Base-by-base conservation (phyloP, 208 protist genomes). In the Trypanosomatidae sp. region DNA sequence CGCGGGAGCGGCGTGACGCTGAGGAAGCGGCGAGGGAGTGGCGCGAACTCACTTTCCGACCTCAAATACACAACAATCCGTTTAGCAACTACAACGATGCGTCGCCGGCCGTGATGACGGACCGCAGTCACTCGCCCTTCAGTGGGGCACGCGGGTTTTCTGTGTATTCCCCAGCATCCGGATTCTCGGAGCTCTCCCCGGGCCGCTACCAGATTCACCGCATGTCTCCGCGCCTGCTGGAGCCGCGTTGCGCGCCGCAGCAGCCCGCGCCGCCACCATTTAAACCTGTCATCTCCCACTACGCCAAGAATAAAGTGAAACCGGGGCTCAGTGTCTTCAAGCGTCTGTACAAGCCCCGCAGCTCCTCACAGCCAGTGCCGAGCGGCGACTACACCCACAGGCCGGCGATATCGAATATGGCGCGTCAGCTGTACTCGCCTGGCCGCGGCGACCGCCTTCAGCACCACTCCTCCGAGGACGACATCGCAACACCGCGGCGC, bases 1-100 rank as follows among this genome's bases (percentile, higher is more conserved):
- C 81, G 17, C 74, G 74, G 22, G 79, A 87, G 71, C 74, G 83
- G 39, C 79, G 87, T 25, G 87, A 95, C 62, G 76, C 69, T 19
- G 81, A 85, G 50, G 84, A 79, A 56, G 74, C 91, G 41, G 81
- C 80, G 30, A 69, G 68, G 28, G 72, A 87, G 52, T 81, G 82
- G 84, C 73, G 65, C 13, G 76, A 91, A n/a, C 66, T 91, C 22
- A 91, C 87, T 3, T 91, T 91, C 64, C 81, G 71, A 6, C 87
- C 87, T 15, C 65, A 74, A 56, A 82, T 85, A 49, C 47, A 85
- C 75, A 36, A 9, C 50, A 66, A 66, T 30, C 69, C 76, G 22
- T 67, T 39, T 41, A 25, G 39, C 25, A 66, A 68, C 65, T 9
- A 56, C 69, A 46, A 58, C 56, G 69, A 70, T 33, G 1, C 44